A percentile compares a stretch with the other conserved stretches of the same genome.
These are phyloP conservation scores for Betula pendula DNA, from an alignment of 306 rosid genomes.

Conservation along the genomic window DNA sequence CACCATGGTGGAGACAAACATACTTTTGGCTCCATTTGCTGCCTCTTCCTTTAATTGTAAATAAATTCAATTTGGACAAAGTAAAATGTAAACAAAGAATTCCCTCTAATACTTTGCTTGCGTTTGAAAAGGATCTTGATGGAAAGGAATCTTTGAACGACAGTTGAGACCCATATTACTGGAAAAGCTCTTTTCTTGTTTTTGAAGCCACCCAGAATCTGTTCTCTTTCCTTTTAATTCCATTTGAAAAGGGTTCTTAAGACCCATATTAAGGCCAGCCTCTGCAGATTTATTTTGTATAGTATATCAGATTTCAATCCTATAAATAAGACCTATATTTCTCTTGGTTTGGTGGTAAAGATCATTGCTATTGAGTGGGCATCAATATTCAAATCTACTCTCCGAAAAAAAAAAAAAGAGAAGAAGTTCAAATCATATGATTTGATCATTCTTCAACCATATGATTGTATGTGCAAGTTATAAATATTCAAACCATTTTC, in stretches of 20 bases:
- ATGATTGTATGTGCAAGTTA: neutral
- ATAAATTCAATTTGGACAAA: neutral
- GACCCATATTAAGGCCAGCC: neutral
- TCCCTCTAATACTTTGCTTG: neutral
- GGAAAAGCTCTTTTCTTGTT: neutral
- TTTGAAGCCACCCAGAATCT: neutral
- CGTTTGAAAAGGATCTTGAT: slow-evolving; percentile 5
- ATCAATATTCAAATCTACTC: too few species aligned
- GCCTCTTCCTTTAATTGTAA: neutral
- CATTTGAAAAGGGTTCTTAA: neutral
- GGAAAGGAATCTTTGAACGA: slow-evolving; percentile 15
- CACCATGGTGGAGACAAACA: too few species aligned
- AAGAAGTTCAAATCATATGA: too few species aligned
- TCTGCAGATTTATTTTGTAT: neutral
- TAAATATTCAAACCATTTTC: neutral
- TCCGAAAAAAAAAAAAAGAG: too few species aligned
- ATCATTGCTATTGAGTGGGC: too few species aligned
- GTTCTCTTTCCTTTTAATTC: neutral
- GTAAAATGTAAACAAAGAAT: neutral
- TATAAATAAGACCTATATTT: neutral
- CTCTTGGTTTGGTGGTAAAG: neutral
- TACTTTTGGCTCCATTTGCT: too few species aligned
- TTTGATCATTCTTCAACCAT: neutral
- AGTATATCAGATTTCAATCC: neutral
- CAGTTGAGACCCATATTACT: slow-evolving; percentile 8